Conservation (phyloP, 345 rosid genomes). For the Eucalyptus shirleyi region DNA sequence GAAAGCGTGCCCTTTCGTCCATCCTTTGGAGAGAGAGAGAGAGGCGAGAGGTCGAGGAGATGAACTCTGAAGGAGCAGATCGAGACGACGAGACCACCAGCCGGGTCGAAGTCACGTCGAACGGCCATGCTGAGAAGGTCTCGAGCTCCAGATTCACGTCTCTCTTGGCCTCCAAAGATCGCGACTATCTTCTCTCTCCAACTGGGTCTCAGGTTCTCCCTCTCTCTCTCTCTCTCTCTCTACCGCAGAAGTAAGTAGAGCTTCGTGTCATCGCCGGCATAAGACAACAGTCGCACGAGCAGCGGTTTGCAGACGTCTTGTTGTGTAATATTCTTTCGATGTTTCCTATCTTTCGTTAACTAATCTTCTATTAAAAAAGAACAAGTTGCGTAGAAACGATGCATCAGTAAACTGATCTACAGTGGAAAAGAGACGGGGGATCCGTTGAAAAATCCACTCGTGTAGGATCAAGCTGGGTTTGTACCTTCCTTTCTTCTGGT, state of each 20-base stretch:
- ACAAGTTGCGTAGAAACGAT: background rate
- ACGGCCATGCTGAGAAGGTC: background rate
- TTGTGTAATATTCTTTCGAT: background rate
- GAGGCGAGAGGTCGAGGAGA: background rate
- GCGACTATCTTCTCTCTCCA: slow-evolving; percentile 38
- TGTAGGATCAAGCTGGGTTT: background rate
- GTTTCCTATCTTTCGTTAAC: background rate
- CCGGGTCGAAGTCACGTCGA: background rate
- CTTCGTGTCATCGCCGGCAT: background rate
- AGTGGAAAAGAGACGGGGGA: background rate
- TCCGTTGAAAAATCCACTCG: background rate
- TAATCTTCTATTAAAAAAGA: background rate
- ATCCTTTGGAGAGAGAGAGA: background rate
- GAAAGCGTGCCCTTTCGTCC: background rate
- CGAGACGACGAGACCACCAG: background rate
- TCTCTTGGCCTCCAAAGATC: slow-evolving; percentile 34
- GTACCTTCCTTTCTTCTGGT: background rate
- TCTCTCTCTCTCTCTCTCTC: background rate
- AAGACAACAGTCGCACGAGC: background rate
- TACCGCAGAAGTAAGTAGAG: background rate
- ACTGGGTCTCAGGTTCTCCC: slow-evolving; percentile 21
- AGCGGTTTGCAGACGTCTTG: background rate
- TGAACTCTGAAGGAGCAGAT: background rate
- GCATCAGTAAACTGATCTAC: background rate
- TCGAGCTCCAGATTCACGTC: slow-evolving; percentile 13